phyloP scores from a whole-genome alignment of 164 flowering plant species.

The Nelumbo lutea region DNA sequence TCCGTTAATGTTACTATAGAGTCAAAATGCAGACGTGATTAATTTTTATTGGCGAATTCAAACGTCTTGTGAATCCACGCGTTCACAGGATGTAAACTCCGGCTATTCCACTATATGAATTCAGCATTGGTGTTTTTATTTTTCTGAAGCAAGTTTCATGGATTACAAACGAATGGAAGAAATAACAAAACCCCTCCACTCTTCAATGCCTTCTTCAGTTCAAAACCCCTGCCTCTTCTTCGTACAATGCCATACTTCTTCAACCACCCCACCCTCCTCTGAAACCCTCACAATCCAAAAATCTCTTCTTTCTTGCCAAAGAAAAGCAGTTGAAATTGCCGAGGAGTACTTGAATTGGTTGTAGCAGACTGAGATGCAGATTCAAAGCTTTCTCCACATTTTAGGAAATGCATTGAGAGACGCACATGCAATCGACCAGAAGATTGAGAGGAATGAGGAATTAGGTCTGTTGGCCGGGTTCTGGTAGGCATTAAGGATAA shows the following conservation, averaged over 20 bases:
- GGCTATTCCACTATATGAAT: too few species aligned
- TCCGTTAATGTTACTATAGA: too few species aligned
- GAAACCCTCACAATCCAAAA: slow-evolving; percentile 36
- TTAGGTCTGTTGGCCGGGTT: slow-evolving; percentile 74
- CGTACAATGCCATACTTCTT: slow-evolving; percentile 17
- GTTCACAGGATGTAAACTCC: too few species aligned
- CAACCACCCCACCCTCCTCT: slow-evolving; percentile 25
- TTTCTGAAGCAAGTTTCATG: too few species aligned
- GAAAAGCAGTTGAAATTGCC: slow-evolving; percentile 44
- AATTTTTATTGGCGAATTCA: too few species aligned
- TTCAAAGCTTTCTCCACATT: slow-evolving; percentile 67
- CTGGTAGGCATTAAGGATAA: slow-evolving; percentile 85
- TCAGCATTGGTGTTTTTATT: too few species aligned
- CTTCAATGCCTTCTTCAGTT: slow-evolving; percentile 27
- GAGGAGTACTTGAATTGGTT: slow-evolving; percentile 51
- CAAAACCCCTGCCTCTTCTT: slow-evolving; percentile 36
- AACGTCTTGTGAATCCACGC: too few species aligned
- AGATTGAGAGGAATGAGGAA: slow-evolving; percentile 47
- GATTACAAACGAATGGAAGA: too few species aligned
- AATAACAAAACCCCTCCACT: too few species aligned
- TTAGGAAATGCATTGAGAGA: slow-evolving; percentile 38
- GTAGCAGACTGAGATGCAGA: slow-evolving; percentile 54
- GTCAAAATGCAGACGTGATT: too few species aligned
- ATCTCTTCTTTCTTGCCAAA: slow-evolving; percentile 35
- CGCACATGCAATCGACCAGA: slow-evolving; percentile 56